A percentile compares a stretch with the other conserved stretches of the same genome.
Evolutionary conservation across 495 filamentous ascomycete species (phyloP).

Genomic region (Talaromyces trachyspermus): DNA sequence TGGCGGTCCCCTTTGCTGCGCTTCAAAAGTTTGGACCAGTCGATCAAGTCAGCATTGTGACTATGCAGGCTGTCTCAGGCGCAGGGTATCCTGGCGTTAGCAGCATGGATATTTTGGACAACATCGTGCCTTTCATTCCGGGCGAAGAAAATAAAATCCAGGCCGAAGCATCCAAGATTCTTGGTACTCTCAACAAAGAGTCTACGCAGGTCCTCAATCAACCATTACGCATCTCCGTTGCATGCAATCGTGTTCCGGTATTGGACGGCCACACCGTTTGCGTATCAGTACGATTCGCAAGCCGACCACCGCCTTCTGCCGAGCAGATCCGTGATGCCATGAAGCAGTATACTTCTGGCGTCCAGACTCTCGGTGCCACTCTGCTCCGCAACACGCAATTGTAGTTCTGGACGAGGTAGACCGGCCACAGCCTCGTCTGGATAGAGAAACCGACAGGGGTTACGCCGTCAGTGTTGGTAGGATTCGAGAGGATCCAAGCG

Average conservation of each 20-base stretch:
- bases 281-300: constrained; percentile 29
- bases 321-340: constrained; percentile 33
- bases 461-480: constrained; percentile 79
- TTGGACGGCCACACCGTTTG: constrained; percentile 37
- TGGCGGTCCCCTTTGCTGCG: constrained; percentile 36
- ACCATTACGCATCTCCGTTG: constrained; percentile 24
- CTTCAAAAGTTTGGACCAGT: constrained; percentile 33
- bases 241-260: constrained; percentile 34
- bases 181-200: constrained; percentile 26
- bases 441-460: constrained; percentile 46
- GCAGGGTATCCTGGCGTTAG: constrained; percentile 36
- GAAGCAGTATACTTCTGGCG: constrained; percentile 32
- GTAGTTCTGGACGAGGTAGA: constrained; percentile 37
- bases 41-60: constrained; percentile 30
- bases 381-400: constrained; percentile 29
- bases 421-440: constrained; percentile 33
- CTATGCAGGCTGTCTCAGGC: constrained; percentile 36
- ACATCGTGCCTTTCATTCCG: constrained; percentile 34
- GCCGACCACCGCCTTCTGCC: constrained; percentile 26
- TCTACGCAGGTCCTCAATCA: constrained; percentile 27
- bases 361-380: constrained; percentile 33
- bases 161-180: constrained; percentile 34
- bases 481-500: constrained; percentile 46
- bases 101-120: constrained; percentile 38
- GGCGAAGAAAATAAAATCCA: constrained; percentile 38